Conservation (phyloP, 2,329 filamentous ascomycete species). For the Penicillium sp. region DNA sequence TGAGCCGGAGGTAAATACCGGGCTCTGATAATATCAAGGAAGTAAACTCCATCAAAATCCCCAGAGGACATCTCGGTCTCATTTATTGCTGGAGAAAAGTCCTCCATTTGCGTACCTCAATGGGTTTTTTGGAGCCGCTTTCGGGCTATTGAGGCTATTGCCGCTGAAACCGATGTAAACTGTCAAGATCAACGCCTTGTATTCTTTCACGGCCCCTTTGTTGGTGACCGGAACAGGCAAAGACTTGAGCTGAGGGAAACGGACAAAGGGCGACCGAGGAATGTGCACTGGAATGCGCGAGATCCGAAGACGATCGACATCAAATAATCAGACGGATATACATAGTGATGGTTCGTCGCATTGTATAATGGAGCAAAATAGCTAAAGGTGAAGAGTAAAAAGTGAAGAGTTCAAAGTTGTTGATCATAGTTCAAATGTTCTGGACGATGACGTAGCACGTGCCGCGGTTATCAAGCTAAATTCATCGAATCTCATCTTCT, state of each 20-base stretch:
- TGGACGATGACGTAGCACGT: constrained; percentile 24
- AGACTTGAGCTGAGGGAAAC: constrained; percentile 1
- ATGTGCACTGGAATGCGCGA: constrained; percentile 15
- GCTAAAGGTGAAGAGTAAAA: too few species aligned
- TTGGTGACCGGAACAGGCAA: constrained; percentile 5
- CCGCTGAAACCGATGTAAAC: background rate
- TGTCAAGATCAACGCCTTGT: background rate
- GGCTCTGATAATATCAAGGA: background rate
- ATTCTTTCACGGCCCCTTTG: background rate
- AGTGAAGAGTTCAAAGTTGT: background rate
- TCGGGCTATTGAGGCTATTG: constrained; percentile 2
- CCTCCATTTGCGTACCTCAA: background rate
- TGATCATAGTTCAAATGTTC: background rate
- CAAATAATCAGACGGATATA: background rate
- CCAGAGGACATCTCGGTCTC: background rate
- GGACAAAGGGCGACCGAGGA: constrained; percentile 10
- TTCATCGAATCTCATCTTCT: background rate
- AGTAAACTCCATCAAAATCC: background rate
- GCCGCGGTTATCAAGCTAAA: constrained; percentile 1
- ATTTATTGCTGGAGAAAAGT: constrained; percentile 5
- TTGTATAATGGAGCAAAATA: background rate
- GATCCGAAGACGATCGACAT: background rate
- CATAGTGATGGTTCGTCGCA: background rate
- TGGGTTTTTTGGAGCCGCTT: constrained; percentile 8
- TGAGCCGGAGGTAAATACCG: constrained; percentile 1